These are phyloP conservation scores for Emericellopsis atlantica DNA, from an alignment of 2,329 filamentous ascomycete species.

Conservation along the genomic window DNA sequence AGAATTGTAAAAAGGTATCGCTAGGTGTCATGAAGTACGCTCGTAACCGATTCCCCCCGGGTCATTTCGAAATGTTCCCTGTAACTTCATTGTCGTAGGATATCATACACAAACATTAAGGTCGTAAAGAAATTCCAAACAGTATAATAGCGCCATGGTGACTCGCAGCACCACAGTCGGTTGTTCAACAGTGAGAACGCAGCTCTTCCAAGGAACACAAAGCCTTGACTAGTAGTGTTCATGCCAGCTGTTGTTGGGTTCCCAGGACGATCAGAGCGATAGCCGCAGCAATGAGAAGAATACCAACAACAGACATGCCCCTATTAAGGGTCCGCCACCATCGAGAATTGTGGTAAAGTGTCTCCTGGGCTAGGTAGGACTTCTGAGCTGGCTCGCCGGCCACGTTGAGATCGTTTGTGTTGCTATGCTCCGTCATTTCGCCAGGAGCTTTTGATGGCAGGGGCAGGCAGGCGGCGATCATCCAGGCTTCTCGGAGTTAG, in stretches of 20 bases:
- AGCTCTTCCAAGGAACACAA: too few species aligned
- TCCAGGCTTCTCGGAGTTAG: constrained; percentile 37
- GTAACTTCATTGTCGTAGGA: too few species aligned
- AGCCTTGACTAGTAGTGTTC: too few species aligned
- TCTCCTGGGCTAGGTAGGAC: constrained; percentile 24
- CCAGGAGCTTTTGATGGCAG: constrained; percentile 46
- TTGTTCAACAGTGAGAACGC: too few species aligned
- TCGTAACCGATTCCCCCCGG: too few species aligned
- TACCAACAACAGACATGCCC: constrained; percentile 42
- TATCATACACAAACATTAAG: background rate
- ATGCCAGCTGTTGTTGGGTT: constrained; percentile 27
- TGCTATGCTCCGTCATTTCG: constrained; percentile 34
- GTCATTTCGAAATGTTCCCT: too few species aligned
- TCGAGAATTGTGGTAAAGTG: constrained; percentile 35
- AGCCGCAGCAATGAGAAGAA: constrained; percentile 39
- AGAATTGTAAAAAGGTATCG: too few species aligned
- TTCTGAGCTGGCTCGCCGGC: constrained; percentile 20
- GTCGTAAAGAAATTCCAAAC: too few species aligned
- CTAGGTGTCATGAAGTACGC: too few species aligned
- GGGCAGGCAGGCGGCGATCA: constrained; percentile 63
- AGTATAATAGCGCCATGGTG: too few species aligned
- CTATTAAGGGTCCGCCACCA: constrained; percentile 51
- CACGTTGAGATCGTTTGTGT: constrained; percentile 24
- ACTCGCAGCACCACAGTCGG: too few species aligned
- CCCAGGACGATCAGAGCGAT: constrained; percentile 39